Base-by-base conservation (phyloP, 768 basidiomycete genomes). In the Hygrophorus pudorinus region DNA sequence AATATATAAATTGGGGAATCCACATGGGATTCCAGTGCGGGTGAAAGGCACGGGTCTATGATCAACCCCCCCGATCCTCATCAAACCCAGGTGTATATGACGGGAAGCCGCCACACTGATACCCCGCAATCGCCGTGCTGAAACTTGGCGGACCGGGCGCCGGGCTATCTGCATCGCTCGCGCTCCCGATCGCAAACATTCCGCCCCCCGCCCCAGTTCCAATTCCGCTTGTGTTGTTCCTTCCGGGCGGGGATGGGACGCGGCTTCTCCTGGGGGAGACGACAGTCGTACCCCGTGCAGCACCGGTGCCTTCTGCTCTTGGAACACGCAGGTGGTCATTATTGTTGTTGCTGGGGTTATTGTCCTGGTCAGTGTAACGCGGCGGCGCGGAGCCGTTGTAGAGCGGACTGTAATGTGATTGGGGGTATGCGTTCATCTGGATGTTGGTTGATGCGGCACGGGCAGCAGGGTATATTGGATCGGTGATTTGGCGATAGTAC, bases 401-500 rank as follows among this genome's bases (percentile, higher is more conserved):
- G 14, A 38, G 30, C 16, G 44, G 38, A 21, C 21, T 45, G 20
- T 45, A 45, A 11, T n/a, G 44, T 9, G 40, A 11, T 24, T 28
- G 14, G 27, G 41, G 45, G 33, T 17, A 35, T 8, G 29, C 21
- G n/a, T 16, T 13, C 34, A 31, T 24, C n/a, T 35, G 47, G 14
- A 38, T 37, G 7, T 36, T 42, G 37, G 30, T 34, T 32, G 28
- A 29, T 12, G 21, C 31, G 37, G 42, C 32, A 29, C n/a, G 16
- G 20, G 34, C 35, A 27, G 38, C 32, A 4, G 45, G 21, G 16
- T 47, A 33, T 7, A 14, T 18, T 7, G 41, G 35, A 27, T 42
- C 45, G 6, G 38, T 38, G 9, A 41, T 28, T 38, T 50, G 49
- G 11, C 40, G 41, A 41, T 44, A 47, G 24, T 50, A 50, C 4